phyloP scores from a whole-genome alignment of 2,329 filamentous ascomycete species.

The Fusarium phyllophilum region DNA sequence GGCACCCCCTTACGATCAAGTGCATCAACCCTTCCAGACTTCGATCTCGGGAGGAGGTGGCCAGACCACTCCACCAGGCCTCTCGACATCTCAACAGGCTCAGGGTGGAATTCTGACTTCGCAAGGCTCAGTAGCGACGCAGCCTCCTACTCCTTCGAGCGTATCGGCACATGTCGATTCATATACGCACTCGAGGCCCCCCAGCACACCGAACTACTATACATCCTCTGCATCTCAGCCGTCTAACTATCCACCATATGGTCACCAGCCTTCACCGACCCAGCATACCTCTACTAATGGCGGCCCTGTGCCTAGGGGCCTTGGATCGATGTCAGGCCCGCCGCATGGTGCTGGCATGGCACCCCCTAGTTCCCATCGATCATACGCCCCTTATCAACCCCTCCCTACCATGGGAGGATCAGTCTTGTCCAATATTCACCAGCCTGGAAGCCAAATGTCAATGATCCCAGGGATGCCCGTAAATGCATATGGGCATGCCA shows the following conservation, averaged over 20 bases:
- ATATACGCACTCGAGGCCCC: slow-evolving; percentile 61
- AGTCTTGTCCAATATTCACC: slow-evolving; percentile 81
- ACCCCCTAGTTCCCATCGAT: slow-evolving; percentile 63
- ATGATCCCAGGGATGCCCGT: slow-evolving; percentile 71
- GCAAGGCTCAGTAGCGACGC: slow-evolving; percentile 49
- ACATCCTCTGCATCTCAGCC: slow-evolving; percentile 61
- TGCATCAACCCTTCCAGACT: slow-evolving; percentile 72
- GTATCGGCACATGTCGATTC: slow-evolving; percentile 67
- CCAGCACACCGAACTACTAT: slow-evolving; percentile 71
- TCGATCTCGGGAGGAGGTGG: slow-evolving; percentile 61
- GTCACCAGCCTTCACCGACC: slow-evolving; percentile 47
- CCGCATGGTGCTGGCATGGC: slow-evolving; percentile 47
- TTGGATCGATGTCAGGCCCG: slow-evolving; percentile 48
- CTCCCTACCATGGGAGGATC: slow-evolving; percentile 72
- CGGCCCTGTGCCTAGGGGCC: slow-evolving; percentile 51
- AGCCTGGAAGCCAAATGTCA: slow-evolving; percentile 76
- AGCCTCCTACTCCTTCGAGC: slow-evolving; percentile 61
- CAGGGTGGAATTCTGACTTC: slow-evolving; percentile 43
- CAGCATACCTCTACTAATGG: slow-evolving; percentile 61
- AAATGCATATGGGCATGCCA: slow-evolving; percentile 64
- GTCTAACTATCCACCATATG: slow-evolving; percentile 56
- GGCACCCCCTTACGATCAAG: slow-evolving; percentile 73
- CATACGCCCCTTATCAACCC: slow-evolving; percentile 58
- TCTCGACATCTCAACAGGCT: slow-evolving; percentile 45
- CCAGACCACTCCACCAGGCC: slow-evolving; percentile 46